Evolutionary conservation across 1,284 basidiomycete species (phyloP).

Genomic region (Austropuccinia psidii): DNA sequence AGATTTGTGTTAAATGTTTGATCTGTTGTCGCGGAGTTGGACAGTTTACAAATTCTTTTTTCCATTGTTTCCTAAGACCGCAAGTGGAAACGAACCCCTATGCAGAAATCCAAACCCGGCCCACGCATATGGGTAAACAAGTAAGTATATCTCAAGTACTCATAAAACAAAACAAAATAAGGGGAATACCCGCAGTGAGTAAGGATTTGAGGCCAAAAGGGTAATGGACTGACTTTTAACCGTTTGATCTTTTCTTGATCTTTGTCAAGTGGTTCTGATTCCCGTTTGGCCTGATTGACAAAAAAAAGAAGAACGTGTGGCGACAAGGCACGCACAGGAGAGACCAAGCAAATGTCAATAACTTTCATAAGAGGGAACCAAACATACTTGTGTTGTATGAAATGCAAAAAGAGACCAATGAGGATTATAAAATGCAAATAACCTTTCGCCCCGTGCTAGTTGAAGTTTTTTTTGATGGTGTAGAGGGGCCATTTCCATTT

Average conservation of each 20-base stretch:
- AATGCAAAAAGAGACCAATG: neutral
- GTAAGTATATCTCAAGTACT: too few relatives aligned
- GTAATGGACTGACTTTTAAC: slow-evolving; percentile 53
- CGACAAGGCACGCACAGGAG: too few relatives aligned
- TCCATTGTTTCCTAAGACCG: slow-evolving; percentile 72
- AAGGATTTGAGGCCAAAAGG: neutral
- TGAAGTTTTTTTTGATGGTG: too few relatives aligned
- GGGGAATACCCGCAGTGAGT: neutral
- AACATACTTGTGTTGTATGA: neutral
- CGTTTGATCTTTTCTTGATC: slow-evolving; percentile 59
- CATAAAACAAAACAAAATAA: slow-evolving; percentile 50
- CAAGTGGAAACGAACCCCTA: slow-evolving; percentile 61
- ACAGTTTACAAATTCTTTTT: slow-evolving; percentile 62
- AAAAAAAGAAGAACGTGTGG: too few relatives aligned
- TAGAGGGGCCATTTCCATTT: too few relatives aligned
- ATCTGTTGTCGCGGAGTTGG: slow-evolving; percentile 61
- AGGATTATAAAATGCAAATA: too few relatives aligned
- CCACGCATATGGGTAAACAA: too few relatives aligned
- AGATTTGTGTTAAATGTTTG: slow-evolving; percentile 57
- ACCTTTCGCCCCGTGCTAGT: too few relatives aligned
- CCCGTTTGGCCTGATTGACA: slow-evolving; percentile 1
- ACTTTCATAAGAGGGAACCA: neutral
- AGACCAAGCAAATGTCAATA: neutral
- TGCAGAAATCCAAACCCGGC: neutral
- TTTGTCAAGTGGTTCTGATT: slow-evolving; percentile 44